Conservation (phyloP, 352 stramenopile species). For the Phytopythium vexans region DNA sequence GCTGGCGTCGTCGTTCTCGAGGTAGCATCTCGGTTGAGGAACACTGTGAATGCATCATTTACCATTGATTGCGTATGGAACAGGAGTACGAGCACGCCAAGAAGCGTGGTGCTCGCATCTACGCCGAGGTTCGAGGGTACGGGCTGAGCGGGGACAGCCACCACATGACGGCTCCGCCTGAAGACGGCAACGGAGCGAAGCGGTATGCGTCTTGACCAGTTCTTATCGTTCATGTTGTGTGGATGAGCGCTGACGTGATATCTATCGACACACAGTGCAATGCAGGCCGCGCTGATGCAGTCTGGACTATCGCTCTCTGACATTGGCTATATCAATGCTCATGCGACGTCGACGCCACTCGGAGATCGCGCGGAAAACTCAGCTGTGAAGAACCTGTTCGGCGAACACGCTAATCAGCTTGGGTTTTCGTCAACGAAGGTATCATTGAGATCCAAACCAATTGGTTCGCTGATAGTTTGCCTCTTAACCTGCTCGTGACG, state of each 20-base stretch:
- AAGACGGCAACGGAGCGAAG: slow-evolving; percentile 63
- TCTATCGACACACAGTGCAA: slow-evolving; percentile 52
- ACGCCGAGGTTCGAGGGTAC: slow-evolving; percentile 94
- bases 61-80: not conserved
- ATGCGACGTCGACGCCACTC: slow-evolving; percentile 97
- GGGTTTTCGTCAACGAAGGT: slow-evolving; percentile 85
- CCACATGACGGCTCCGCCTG: slow-evolving; percentile 84
- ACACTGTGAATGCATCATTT: not conserved
- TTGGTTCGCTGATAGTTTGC: not conserved
- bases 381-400: slow-evolving; percentile 89
- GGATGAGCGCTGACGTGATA: not conserved
- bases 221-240: no score
- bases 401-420: slow-evolving; percentile 41
- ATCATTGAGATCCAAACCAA: not conserved
- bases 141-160: slow-evolving; percentile 95
- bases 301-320: slow-evolving; percentile 71
- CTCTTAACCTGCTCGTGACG: not conserved
- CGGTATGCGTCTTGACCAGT: slow-evolving; percentile 15
- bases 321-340: slow-evolving; percentile 97
- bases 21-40: slow-evolving; percentile 5
- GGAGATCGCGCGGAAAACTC: slow-evolving; percentile 94
- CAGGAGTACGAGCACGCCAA: slow-evolving; percentile 91
- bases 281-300: slow-evolving; percentile 88
- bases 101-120: slow-evolving; percentile 91
- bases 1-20: slow-evolving; percentile 67